Percentiles rank a stretch among this genome's conserved stretches.
These are phyloP conservation scores for Plasmodium chabaudi DNA, from an alignment of 169 alveolate species.

Conservation along the genomic window DNA sequence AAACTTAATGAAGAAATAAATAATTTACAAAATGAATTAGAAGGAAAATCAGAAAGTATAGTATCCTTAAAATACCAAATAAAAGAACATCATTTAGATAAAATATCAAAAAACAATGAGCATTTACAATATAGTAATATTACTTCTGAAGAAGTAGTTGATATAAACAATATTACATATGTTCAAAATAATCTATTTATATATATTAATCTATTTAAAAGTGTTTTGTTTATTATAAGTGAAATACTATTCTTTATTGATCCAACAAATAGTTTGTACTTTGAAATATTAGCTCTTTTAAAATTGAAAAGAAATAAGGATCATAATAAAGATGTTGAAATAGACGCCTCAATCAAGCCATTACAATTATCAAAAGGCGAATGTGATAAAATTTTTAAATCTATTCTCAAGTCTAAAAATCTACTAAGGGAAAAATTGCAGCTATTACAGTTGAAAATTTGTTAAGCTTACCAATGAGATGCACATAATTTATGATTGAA, in stretches of 20 bases:
- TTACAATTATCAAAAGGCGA: slow-evolving; percentile 45
- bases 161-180: slow-evolving; percentile 57
- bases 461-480: not conserved
- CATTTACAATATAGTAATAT: slow-evolving; percentile 24
- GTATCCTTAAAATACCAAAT: slow-evolving; percentile 63
- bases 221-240: slow-evolving; percentile 68
- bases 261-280: slow-evolving; percentile 53
- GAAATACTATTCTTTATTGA: slow-evolving; percentile 60
- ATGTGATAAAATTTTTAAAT: slow-evolving; percentile 55
- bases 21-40: slow-evolving; percentile 24
- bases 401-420: slow-evolving; percentile 61
- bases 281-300: slow-evolving; percentile 62
- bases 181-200: slow-evolving; percentile 58
- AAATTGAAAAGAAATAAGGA: slow-evolving; percentile 15
- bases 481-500: not conserved
- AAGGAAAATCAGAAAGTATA: slow-evolving; percentile 13
- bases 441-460: slow-evolving; percentile 63
- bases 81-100: slow-evolving; percentile 46
- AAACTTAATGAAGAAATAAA: slow-evolving; percentile 53
- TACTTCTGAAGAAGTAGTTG: slow-evolving; percentile 24
- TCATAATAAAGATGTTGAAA: slow-evolving; percentile 25
- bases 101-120: slow-evolving; percentile 7
- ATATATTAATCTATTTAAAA: slow-evolving; percentile 67
- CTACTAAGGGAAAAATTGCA: slow-evolving; percentile 65
- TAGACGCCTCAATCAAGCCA: slow-evolving; percentile 27